These are phyloP conservation scores for Amanita phalloides DNA, from an alignment of 768 basidiomycete species.

Conservation along the genomic window DNA sequence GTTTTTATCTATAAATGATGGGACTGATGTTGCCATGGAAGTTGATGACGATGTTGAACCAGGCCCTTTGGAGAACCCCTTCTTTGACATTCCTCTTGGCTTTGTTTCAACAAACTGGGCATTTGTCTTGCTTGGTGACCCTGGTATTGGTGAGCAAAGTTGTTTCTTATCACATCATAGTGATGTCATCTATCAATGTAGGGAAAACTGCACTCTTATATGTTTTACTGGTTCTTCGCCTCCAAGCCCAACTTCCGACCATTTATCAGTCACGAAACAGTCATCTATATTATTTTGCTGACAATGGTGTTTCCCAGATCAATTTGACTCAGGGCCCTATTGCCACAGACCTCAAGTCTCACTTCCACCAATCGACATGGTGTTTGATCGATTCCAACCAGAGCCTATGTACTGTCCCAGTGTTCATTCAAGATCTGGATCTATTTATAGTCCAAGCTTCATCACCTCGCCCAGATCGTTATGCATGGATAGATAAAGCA, in stretches of 20 bases:
- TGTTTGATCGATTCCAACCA: slow-evolving; percentile 10
- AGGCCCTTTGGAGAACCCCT: not conserved
- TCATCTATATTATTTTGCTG: slow-evolving; percentile 8
- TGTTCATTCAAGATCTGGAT: too few relatives aligned
- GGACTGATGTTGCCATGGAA: slow-evolving; percentile 7
- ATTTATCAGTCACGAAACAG: slow-evolving; percentile 9
- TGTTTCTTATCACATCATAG: slow-evolving; percentile 5
- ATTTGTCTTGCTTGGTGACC: slow-evolving; percentile 9
- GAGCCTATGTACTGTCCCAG: not conserved
- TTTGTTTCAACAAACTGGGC: slow-evolving; percentile 8
- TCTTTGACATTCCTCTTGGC: slow-evolving; percentile 5
- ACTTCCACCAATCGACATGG: slow-evolving; percentile 6
- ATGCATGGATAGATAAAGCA: slow-evolving; percentile 8
- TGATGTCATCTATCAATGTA: not conserved
- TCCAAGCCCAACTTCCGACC: slow-evolving; percentile 8
- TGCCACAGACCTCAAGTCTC: slow-evolving; percentile 5
- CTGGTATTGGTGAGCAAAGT: slow-evolving; percentile 10
- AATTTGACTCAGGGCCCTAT: slow-evolving; percentile 3
- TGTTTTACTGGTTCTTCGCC: slow-evolving; percentile 9
- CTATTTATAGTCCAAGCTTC: too few relatives aligned
- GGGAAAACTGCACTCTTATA: slow-evolving; percentile 7
- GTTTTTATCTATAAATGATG: slow-evolving; percentile 5
- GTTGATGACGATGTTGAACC: slow-evolving; percentile 7
- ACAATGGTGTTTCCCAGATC: slow-evolving; percentile 8
- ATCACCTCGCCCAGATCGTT: not conserved